Evolutionary conservation across 208 protist species (phyloP), one percentile per base, ranked within the genome.

Genomic region (Acanthamoeba divionensis): DNA sequence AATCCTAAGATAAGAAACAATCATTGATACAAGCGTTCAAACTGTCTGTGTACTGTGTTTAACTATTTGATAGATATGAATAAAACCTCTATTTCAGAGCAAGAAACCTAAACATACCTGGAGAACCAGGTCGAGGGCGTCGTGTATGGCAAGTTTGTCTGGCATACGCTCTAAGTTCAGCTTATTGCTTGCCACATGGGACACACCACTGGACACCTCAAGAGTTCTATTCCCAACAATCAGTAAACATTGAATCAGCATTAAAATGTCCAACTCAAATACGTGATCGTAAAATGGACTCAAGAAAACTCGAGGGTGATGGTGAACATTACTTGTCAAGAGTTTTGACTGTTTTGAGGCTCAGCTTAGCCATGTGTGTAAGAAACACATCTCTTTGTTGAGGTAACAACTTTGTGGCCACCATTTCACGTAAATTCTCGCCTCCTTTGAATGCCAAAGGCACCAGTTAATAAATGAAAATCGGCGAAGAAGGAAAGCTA

Each of bases 301-400:
- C 48, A n/a, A n/a, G n/a, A n/a, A n/a, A n/a, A n/a, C n/a, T n/a
- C n/a, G n/a, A n/a, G n/a, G n/a, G n/a, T n/a, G n/a, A n/a, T n/a
- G n/a, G n/a, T n/a, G n/a, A n/a, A n/a, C n/a, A n/a, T n/a, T n/a
- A n/a, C n/a, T 82, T 82, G 71, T 82, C 71, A 52, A 82, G 31
- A 31, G 26, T 29, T 52, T 82, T 82, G 71, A 82, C 45, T 9
- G 71, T 82, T 26, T 60, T 45, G 18, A 82, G 71, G 0, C 48
- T 63, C 9, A 82, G 71, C 71, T 82, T 60, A 52, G 71, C 71
- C 71, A 82, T 82, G 31, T 82, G 71, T 24, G 45, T 52, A 10
- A 82, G 47, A 52, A 82, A 82, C 21, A 10, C 18, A 10, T 82
- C 71, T 52, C 62, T 82, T 29, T 82, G 71, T 26, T 26, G 29